Conservation (phyloP, 345 rosid species). For the thale cress (Arabidopsis thaliana) region DNA sequence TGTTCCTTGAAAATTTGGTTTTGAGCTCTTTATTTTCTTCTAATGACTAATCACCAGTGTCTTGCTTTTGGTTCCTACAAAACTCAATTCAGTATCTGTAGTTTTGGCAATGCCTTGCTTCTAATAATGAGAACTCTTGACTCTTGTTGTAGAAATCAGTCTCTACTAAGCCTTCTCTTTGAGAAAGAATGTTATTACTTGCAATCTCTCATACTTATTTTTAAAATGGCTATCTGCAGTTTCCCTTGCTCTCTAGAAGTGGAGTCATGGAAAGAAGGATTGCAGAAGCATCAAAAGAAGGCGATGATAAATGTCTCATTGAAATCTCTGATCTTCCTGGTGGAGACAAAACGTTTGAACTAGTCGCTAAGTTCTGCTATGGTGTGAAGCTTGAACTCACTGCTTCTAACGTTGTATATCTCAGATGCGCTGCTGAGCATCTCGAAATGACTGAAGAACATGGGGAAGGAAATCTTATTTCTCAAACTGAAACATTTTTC, state of each 20-base stretch:
- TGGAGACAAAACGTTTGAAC: conserved; percentile 92
- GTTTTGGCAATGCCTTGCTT: not conserved
- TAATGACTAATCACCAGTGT: not conserved
- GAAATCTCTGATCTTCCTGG: conserved; percentile 74
- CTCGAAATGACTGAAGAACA: conserved; percentile 95
- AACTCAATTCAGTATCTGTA: not conserved
- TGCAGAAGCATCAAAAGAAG: conserved; percentile 77
- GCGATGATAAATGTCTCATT: conserved; percentile 69
- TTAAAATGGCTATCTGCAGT: conserved; percentile 53
- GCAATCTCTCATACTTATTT: conserved; percentile 28
- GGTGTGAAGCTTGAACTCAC: conserved; percentile 98
- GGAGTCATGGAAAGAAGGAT: conserved; percentile 89
- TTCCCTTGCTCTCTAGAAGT: conserved; percentile 94
- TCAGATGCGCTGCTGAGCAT: conserved; percentile 85
- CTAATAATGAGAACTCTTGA: not conserved
- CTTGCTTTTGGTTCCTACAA: not conserved
- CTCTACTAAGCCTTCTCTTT: not conserved
- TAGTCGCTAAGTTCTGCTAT: conserved; percentile 92
- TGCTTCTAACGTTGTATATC: conserved; percentile 80
- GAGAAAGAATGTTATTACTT: conserved; percentile 12
- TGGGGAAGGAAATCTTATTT: conserved; percentile 84
- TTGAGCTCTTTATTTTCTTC: not conserved
- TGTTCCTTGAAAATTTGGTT: not conserved
- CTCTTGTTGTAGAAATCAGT: not conserved
- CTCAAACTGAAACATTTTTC: conserved; percentile 81